These are phyloP conservation scores for Bjerkandera adusta DNA, from an alignment of 1,284 basidiomycete species.

Conservation along the genomic window DNA sequence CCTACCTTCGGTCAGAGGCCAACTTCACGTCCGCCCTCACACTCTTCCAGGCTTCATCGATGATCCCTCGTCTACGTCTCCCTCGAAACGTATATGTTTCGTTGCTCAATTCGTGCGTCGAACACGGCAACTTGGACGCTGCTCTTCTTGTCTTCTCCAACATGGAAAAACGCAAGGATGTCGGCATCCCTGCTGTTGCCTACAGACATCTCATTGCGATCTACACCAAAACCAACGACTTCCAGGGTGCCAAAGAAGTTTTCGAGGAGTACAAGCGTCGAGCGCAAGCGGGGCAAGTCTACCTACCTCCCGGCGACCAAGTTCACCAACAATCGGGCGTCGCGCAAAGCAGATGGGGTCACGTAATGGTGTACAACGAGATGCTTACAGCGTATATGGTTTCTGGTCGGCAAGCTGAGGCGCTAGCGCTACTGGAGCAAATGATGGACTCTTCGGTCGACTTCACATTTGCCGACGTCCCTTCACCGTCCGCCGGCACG, in stretches of 20 bases:
- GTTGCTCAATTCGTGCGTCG: constrained; percentile 67
- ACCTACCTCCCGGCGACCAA: neutral
- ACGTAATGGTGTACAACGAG: constrained; percentile 63
- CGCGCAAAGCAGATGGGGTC: constrained; percentile 17
- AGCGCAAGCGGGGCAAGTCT: neutral
- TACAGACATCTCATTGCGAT: constrained; percentile 64
- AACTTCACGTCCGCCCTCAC: constrained; percentile 73
- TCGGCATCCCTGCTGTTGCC: constrained; percentile 39
- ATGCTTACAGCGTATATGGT: constrained; percentile 80
- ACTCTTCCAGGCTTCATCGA: constrained; percentile 63
- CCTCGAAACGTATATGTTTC: constrained; percentile 44
- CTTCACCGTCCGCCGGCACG: constrained; percentile 59
- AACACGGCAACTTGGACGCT: constrained; percentile 55
- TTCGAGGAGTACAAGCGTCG: constrained; percentile 67
- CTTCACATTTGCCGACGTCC: constrained; percentile 42
- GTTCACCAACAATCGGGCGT: too few species aligned
- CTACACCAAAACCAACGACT: constrained; percentile 54
- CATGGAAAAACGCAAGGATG: constrained; percentile 48
- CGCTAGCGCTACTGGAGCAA: constrained; percentile 66
- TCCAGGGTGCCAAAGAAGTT: constrained; percentile 60
- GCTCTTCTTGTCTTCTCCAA: constrained; percentile 72
- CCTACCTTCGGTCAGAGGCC: constrained; percentile 54
- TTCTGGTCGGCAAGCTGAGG: constrained; percentile 60
- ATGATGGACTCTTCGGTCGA: constrained; percentile 56
- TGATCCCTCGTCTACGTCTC: constrained; percentile 35